Base-by-base conservation (phyloP, 441 rosid species). In the Erodium texanum region DNA sequence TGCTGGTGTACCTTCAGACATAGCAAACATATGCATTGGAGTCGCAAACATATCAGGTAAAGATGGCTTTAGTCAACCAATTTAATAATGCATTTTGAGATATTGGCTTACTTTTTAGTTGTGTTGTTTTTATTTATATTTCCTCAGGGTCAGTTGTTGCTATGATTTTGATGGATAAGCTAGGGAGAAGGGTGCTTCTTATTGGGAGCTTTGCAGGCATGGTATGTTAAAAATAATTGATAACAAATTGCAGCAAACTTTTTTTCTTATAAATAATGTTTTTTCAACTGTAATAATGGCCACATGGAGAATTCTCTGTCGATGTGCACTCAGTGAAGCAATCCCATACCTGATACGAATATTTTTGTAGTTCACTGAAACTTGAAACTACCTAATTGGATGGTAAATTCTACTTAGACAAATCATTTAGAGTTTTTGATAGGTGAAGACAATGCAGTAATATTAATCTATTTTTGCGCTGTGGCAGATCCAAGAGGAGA, bases 1-100 rank as follows among this genome's bases (percentile, higher is more conserved):
- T 68, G 89, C 86, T 62, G 90, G 93, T 54, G 78, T 88, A 70
- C 90, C 93, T 78, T 82, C 93, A 67, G 87, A 83, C 70, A 74
- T 81, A 43, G 93, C 85, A 36, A 87, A 88, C 75, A 73, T 83
- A 66, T 84, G 87, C 68, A 79, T 88, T 52, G 90, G 88, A 73
- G 71, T 88, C 50, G 80, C 82, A 82, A 88, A 86, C 81, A 75
- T 88, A 67, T 76, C 81, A 76, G 93, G 93, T 88, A 75, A 24
- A 23, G 48, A 71, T 73, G 68, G 59, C 68, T 68, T 20, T 61
- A 23, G 77, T 68, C 70, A 56, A 8, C 62, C 24, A 1, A 19
- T 11, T 20, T 56, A 19, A 7, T 56, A 20, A 18, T 56, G 62
- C 62, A 32, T 64, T 66, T 10, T 32, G 32, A 41, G 3, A 68